A percentile compares a stretch with the other conserved stretches of the same genome.
Evolutionary conservation across 345 rosid species (phyloP).

Genomic region (Fremontodendron californicum): DNA sequence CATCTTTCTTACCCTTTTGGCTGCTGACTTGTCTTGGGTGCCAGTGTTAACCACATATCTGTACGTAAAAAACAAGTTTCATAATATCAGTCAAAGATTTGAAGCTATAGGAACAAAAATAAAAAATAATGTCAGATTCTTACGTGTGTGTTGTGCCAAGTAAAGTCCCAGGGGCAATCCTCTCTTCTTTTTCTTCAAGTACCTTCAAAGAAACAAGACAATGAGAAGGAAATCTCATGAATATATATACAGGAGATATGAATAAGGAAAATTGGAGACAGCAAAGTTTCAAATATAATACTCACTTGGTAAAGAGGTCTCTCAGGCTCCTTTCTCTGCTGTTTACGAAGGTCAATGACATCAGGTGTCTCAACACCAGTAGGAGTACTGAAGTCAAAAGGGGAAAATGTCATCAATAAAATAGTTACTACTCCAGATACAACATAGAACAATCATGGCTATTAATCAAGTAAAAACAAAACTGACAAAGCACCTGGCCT

Average conservation of each 20-base stretch:
- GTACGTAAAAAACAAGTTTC: constrained; percentile 13
- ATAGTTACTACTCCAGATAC: not conserved
- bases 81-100: not conserved
- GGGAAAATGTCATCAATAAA: not conserved
- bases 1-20: constrained; percentile 75
- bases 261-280: not conserved
- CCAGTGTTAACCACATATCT: constrained; percentile 72
- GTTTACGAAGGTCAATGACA: constrained; percentile 98
- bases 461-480: not conserved
- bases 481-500: not conserved
- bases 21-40: constrained; percentile 73
- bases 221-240: not conserved
- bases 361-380: constrained; percentile 99
- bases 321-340: constrained; percentile 97
- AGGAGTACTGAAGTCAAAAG: constrained; percentile 60
- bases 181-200: constrained; percentile 85
- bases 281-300: constrained; percentile 14
- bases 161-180: constrained; percentile 76
- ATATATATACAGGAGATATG: not conserved
- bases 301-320: constrained; percentile 87
- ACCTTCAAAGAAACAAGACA: constrained; percentile 37
- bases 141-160: constrained; percentile 95
- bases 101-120: not conserved
- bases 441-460: not conserved
- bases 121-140: constrained; percentile 5